Base-by-base conservation (phyloP, 768 basidiomycete species). In the Lenzites betulinus region DNA sequence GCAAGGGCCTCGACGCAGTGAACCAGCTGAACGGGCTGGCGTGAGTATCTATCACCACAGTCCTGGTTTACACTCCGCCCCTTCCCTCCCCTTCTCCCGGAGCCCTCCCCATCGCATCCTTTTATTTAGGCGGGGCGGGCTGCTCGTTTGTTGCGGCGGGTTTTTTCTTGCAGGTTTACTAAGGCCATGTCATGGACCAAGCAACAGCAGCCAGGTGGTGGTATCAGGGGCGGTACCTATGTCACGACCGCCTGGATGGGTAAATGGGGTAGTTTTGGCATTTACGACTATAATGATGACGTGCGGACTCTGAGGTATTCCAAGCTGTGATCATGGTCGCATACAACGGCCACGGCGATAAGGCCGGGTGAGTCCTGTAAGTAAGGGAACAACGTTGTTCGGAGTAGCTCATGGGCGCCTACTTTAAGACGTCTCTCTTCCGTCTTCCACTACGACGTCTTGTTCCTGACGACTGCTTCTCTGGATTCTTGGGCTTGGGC, bases 1-100 rank as follows among this genome's bases (percentile, higher is more conserved):
- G 83, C 3, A 59, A 80, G 15, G 82, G 73, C 1, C 70, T 79
- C 54, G 49, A 71, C 26, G 81, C 81, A 0, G 82, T 76, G 0
- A 72, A 78, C 51, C 63, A 64, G 52, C 68, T 84, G 30, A 84
- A 85, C 62, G 81, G 81, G 43, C 62, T 74, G 49, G 52, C 66
- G 55, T 66, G 62, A 63, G 57, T 58, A 46, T 41, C 13, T 22
- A 43, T 42, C 43, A 42, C 20, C 51, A 30, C 42, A 25, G 22
- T 30, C 36, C 47, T 8, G 12, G 1, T 18, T 26, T 53, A 25
- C 28, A 26, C 28, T n/a, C 48, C 25, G 9, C 50, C 49, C 12
- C 50, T 18, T 18, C 28, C 20, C 11, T 42, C 3, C 22, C 35
- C 15, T 44, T 7, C 25, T 6, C 8, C 51, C 46, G 4, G 30